Percentiles rank a stretch among this genome's conserved stretches.
These are phyloP conservation scores for Linaria vulgaris DNA, from an alignment of 257 asterid genomes.

Conservation along the genomic window DNA sequence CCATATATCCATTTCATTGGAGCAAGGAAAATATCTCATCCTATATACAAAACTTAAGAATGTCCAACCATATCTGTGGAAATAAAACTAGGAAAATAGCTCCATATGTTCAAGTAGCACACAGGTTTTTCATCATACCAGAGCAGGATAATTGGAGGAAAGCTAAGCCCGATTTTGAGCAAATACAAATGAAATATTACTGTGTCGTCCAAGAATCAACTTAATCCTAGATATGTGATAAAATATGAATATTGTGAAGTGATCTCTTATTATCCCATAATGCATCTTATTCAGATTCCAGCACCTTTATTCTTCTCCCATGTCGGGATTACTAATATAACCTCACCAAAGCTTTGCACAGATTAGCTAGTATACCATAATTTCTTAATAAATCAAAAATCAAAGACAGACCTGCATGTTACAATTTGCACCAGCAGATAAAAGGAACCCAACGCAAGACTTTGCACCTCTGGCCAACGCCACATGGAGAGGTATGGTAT, in stretches of 20 bases:
- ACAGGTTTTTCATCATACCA: constrained; percentile 18
- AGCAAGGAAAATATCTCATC: constrained; percentile 20
- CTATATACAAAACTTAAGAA: constrained; percentile 17
- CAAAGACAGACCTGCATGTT: constrained; percentile 68
- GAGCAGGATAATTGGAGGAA: constrained; percentile 18
- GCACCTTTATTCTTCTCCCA: neutral
- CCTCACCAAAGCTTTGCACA: constrained; percentile 3
- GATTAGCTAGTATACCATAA: constrained; percentile 7
- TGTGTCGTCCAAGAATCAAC: constrained; percentile 16
- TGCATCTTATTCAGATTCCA: constrained; percentile 17
- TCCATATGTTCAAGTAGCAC: constrained; percentile 17
- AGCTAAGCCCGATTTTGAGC: constrained; percentile 17
- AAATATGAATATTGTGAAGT: constrained; percentile 17
- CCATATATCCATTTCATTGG: constrained; percentile 11
- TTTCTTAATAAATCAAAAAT: constrained; percentile 21
- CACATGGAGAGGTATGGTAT: constrained; percentile 91
- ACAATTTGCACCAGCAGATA: constrained; percentile 94
- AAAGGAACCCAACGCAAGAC: constrained; percentile 87
- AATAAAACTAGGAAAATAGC: constrained; percentile 6
- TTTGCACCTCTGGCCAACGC: constrained; percentile 99
- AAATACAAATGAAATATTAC: neutral
- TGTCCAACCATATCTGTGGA: constrained; percentile 9
- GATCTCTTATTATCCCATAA: constrained; percentile 11
- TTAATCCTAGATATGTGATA: constrained; percentile 8
- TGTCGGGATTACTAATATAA: constrained; percentile 6